Evolutionary conservation across 2,329 filamentous ascomycete species (phyloP).

Genomic region (Colletotrichum sp.): DNA sequence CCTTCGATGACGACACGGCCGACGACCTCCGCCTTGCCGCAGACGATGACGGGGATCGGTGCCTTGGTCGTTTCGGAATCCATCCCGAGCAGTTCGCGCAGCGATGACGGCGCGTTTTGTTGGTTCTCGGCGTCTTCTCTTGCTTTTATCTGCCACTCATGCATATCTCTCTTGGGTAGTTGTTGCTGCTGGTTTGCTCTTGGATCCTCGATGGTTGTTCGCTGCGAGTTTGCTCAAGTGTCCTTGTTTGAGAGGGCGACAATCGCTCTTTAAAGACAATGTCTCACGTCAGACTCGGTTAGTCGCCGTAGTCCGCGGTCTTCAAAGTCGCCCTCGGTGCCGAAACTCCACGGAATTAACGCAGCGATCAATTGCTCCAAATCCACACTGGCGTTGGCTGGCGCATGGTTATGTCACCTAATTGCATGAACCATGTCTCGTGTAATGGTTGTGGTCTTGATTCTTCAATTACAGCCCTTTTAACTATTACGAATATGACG

Average conservation of each 20-base stretch:
- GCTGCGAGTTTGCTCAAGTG: neutral
- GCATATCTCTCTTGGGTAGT: neutral
- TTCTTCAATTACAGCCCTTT: neutral
- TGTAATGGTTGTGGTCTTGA: neutral
- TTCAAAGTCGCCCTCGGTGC: neutral
- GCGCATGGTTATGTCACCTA: neutral
- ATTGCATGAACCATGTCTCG: neutral
- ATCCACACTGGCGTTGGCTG: neutral
- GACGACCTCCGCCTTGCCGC: slow-evolving; percentile 27
- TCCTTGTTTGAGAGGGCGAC: neutral
- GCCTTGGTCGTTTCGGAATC: neutral
- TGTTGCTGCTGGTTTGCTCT: neutral
- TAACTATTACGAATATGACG: neutral
- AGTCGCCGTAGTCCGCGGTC: neutral
- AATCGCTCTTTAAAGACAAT: neutral
- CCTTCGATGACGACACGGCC: slow-evolving; percentile 26
- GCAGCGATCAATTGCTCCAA: neutral
- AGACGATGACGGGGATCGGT: slow-evolving; percentile 26
- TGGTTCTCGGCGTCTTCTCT: neutral
- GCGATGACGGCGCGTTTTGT: neutral
- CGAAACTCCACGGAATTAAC: neutral
- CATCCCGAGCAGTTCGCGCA: neutral
- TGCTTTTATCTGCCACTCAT: neutral
- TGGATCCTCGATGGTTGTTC: neutral
- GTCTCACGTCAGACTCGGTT: neutral